Evolutionary conservation across 31 red algal species (phyloP), one percentile per base, ranked within the genome.

Genomic region (Odonthalia washingtoniensis): DNA sequence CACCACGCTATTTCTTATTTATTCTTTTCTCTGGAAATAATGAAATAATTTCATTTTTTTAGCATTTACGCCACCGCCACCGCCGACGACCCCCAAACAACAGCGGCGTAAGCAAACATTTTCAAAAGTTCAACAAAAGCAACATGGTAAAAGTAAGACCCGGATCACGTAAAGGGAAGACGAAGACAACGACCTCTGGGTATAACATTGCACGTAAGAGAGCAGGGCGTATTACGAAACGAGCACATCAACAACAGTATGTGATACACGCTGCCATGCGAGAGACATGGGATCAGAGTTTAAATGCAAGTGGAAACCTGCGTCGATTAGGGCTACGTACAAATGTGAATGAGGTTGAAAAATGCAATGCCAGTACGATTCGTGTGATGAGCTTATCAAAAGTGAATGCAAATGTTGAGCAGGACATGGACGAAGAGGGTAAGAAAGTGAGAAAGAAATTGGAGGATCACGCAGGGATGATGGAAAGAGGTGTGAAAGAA

Each of bases 121-220:
- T n/a, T n/a, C n/a, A n/a, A n/a, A n/a, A n/a, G n/a, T n/a, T n/a
- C n/a, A n/a, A n/a, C n/a, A n/a, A n/a, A n/a, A n/a, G n/a, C n/a
- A 83, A 66, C 0, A 91, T 91, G 89, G 81, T 74, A 3, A 91
- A 91, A 33, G 53, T 39, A 42, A 35, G 89, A 41, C 89, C 89
- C 21, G 89, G 89, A 3, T 85, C 81, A 18, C 89, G 89, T 3
- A 91, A 73, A 44, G 89, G 81, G 4, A 69, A 37, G 61, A 91
- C 89, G 44, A 91, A 91, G 74, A 49, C 79, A 28, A 57, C 41
- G 28, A 37, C 36, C 16, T 53, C 62, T 40, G 62, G 80, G 5
- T 63, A 79, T 18, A 84, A 82, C 63, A 38, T 80, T 5, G 89
- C 89, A 26, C 68, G 74, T 37, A 79, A 79, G 31, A 68, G 52